Percentiles rank a stretch among this genome's conserved stretches.
Evolutionary conservation across 2,329 filamentous ascomycete genomes (phyloP).

Genomic region (Pestalotiopsis sp.): DNA sequence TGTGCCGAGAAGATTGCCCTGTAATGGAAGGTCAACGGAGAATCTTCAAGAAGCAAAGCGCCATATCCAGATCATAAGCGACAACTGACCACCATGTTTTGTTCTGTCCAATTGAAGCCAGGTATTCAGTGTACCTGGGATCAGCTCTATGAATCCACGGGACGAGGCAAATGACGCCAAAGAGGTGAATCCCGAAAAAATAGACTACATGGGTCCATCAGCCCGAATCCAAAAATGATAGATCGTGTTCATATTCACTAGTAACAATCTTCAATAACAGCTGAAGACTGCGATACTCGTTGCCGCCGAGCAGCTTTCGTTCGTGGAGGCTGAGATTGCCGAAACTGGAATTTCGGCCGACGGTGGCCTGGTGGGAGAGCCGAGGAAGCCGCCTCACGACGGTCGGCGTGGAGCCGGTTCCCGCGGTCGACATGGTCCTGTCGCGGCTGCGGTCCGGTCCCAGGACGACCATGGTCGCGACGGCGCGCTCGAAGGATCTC

Average conservation of each 20-base stretch:
- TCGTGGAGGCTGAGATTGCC: conserved; percentile 42
- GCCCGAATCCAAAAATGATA: background rate
- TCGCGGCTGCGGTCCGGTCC: conserved; percentile 3
- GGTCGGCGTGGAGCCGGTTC: background rate
- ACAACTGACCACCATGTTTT: conserved; percentile 50
- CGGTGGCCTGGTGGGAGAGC: conserved; percentile 43
- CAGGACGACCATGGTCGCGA: background rate
- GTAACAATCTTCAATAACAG: conserved; percentile 48
- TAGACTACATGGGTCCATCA: conserved; percentile 35
- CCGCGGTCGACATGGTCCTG: conserved; percentile 19
- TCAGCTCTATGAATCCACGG: conserved; percentile 47
- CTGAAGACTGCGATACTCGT: conserved; percentile 54
- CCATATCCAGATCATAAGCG: background rate
- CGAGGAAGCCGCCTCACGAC: conserved; percentile 30
- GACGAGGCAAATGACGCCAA: conserved; percentile 50
- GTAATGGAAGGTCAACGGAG: background rate
- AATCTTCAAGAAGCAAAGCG: background rate
- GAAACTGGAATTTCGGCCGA: conserved; percentile 50
- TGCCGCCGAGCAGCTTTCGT: conserved; percentile 49
- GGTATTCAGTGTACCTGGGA: conserved; percentile 43
- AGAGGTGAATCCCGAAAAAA: conserved; percentile 45
- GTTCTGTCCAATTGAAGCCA: conserved; percentile 40
- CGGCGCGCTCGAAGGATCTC: background rate
- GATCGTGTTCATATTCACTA: conserved; percentile 25
- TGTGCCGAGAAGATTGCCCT: conserved; percentile 53